Evolutionary conservation across 1,139 yeast genomes (phyloP).

Genomic region (Blastobotrys petasosporus): DNA sequence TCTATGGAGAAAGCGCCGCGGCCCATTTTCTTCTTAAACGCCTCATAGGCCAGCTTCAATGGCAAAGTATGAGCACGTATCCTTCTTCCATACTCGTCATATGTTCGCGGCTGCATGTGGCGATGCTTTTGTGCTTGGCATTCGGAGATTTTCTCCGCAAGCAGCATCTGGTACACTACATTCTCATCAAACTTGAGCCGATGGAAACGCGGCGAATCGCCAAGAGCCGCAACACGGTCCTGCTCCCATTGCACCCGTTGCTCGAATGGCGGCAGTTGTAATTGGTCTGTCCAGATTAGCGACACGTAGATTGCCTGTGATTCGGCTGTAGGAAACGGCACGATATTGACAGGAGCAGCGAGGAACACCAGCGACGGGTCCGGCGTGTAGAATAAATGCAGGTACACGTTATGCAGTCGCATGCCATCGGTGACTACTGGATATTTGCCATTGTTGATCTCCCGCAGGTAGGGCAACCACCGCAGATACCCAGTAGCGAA

Average conservation of each 20-base stretch:
- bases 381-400: slow-evolving; percentile 46
- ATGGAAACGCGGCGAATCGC: slow-evolving; percentile 42
- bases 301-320: slow-evolving; percentile 53
- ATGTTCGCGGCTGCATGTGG: slow-evolving; percentile 1
- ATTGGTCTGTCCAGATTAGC: slow-evolving; percentile 47
- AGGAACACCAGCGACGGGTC: slow-evolving; percentile 54
- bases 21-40: slow-evolving; percentile 7
- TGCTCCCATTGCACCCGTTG: slow-evolving; percentile 41
- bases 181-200: slow-evolving; percentile 45
- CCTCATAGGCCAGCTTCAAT: slow-evolving; percentile 6
- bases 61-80: slow-evolving; percentile 6
- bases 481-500: slow-evolving; percentile 62
- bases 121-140: not conserved
- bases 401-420: slow-evolving; percentile 46
- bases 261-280: slow-evolving; percentile 40
- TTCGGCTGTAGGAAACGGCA: slow-evolving; percentile 58
- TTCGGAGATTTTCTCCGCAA: slow-evolving; percentile 27
- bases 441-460: slow-evolving; percentile 15
- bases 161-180: slow-evolving; percentile 39
- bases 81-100: not conserved
- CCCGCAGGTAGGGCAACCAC: slow-evolving; percentile 42
- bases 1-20: slow-evolving; percentile 7
- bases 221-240: slow-evolving; percentile 34
- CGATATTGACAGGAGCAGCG: slow-evolving; percentile 46
- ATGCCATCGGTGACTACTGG: slow-evolving; percentile 41